Conservation (phyloP, 2,329 filamentous ascomycete species). For the Trichoderma koningiopsis region DNA sequence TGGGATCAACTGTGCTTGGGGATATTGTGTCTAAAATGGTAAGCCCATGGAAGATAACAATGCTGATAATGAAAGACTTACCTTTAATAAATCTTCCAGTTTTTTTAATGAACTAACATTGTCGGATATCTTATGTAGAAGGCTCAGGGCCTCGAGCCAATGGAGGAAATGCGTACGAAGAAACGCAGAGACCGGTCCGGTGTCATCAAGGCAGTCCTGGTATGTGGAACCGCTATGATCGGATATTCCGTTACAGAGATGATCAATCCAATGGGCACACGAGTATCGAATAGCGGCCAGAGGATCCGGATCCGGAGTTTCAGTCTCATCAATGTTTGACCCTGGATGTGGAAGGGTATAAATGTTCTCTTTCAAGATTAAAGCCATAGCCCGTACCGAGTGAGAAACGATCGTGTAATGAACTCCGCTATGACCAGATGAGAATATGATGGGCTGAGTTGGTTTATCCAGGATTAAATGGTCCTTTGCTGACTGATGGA, state of each 20-base stretch:
- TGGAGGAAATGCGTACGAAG: conserved; percentile 41
- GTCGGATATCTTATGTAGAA: conserved; percentile 34
- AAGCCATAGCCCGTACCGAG: conserved; percentile 24
- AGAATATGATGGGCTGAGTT: conserved; percentile 27
- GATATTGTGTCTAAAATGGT: neutral
- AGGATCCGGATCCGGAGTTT: conserved; percentile 27
- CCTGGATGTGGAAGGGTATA: conserved; percentile 33
- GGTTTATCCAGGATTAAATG: conserved; percentile 36
- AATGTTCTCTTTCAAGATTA: conserved; percentile 25
- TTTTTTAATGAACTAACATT: conserved; percentile 25
- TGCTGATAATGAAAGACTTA: neutral
- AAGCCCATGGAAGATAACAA: neutral
- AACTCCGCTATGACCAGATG: neutral
- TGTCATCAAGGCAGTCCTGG: neutral
- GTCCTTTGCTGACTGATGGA: conserved; percentile 50
- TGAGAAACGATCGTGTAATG: neutral
- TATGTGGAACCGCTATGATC: conserved; percentile 24
- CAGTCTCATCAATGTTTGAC: neutral
- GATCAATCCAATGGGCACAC: conserved; percentile 32
- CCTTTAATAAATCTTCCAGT: conserved; percentile 22
- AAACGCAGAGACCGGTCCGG: conserved; percentile 36
- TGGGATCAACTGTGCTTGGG: neutral
- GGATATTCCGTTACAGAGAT: conserved; percentile 18
- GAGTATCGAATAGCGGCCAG: conserved; percentile 28
- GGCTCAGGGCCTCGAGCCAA: conserved; percentile 48